phyloP scores from a whole-genome alignment of 2,329 filamentous ascomycete species.

The Amauroascus niger region DNA sequence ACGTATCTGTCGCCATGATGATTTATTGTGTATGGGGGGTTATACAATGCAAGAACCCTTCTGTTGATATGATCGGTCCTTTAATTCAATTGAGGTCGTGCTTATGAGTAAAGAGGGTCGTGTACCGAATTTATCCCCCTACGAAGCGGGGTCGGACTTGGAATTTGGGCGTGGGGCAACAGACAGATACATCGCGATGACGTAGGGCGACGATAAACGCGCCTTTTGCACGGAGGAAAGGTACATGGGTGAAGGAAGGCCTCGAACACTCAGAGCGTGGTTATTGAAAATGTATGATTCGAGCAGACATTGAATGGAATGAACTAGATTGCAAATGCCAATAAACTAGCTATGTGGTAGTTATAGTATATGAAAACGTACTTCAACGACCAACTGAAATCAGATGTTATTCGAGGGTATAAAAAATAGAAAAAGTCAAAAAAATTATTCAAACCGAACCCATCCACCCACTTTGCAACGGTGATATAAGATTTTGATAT shows the following conservation, averaged over 20 bases:
- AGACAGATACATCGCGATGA: neutral
- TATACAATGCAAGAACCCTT: neutral
- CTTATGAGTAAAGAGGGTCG: neutral
- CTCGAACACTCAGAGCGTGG: too few species aligned
- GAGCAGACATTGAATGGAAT: too few species aligned
- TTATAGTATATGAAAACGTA: neutral
- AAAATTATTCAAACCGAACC: neutral
- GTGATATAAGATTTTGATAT: neutral
- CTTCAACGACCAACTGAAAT: neutral
- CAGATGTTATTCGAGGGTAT: neutral
- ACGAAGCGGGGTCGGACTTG: neutral
- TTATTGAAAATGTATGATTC: too few species aligned
- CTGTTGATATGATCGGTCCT: neutral
- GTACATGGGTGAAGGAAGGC: too few species aligned
- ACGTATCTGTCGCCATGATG: slow-evolving; percentile 46
- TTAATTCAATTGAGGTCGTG: neutral
- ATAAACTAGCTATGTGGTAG: neutral
- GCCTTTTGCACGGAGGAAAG: neutral
- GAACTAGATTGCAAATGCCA: neutral
- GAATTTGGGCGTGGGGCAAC: neutral
- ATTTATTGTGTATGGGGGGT: neutral
- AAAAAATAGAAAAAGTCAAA: neutral
- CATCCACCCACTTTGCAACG: neutral
- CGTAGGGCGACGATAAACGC: neutral
- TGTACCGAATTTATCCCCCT: neutral